phyloP scores from a whole-genome alignment of 1,284 basidiomycete species.

The Malassezia yamatoensis region DNA sequence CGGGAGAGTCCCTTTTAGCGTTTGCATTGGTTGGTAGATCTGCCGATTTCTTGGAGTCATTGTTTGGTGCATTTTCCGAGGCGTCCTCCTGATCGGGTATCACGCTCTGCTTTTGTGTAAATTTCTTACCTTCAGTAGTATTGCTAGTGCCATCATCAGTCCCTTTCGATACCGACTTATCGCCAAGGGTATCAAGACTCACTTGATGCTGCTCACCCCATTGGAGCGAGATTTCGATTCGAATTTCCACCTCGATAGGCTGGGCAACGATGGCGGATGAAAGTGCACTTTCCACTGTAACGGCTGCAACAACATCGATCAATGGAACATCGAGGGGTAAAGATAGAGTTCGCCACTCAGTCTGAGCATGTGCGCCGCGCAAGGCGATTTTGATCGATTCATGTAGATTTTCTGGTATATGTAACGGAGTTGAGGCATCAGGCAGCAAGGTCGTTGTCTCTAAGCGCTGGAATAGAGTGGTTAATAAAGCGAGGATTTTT shows the following conservation, averaged over 20 bases:
- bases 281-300: background rate
- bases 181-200: background rate
- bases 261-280: background rate
- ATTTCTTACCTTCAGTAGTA: background rate
- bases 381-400: background rate
- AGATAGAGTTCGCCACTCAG: slow-evolving; percentile 7
- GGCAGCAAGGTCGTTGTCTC: background rate
- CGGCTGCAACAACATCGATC: slow-evolving; percentile 7
- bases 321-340: slow-evolving; percentile 12
- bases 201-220: background rate
- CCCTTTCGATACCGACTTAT: background rate
- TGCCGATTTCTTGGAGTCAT: background rate
- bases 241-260: slow-evolving; percentile 1
- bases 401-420: background rate
- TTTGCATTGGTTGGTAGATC: background rate
- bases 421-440: background rate
- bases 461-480: background rate
- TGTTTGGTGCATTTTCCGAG: background rate
- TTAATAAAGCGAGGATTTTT: background rate
- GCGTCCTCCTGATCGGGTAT: background rate
- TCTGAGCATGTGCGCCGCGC: background rate
- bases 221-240: slow-evolving; percentile 1
- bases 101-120: background rate
- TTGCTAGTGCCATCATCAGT: background rate
- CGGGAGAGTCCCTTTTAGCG: background rate